Base-by-base conservation (phyloP, 2,329 filamentous ascomycete species). In the Penicillium sp. region DNA sequence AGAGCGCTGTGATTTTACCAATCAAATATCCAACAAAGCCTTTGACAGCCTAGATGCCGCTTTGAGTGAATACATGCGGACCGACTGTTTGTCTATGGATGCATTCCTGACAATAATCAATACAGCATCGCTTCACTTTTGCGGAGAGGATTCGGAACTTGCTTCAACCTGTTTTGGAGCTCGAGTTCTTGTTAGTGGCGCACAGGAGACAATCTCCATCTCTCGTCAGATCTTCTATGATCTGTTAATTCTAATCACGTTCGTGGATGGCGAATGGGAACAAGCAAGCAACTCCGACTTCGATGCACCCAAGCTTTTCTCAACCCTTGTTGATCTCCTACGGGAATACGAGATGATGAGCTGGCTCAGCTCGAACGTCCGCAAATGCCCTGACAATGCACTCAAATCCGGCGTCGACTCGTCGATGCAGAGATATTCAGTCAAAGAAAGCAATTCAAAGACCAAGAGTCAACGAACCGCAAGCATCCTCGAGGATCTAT, bases 251-350 rank as follows among this genome's bases (percentile, higher is more conserved):
- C 78, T 99, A 6, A 77, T 95, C 13, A 80, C 93, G 9, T 90
- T 96, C 67, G 86, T 97, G 78, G 87, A 93, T 66, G 85, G 84
- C 33, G 89, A 93, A 64, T 80, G 88, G 45, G 87, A 91, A 50
- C 81, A 84, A 56, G 83, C 86, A 35, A 83, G 89, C 34, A 81
- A 87, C 13, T 62, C 88, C 8, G 80, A 85, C 25, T 85, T 93
- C 50, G 82, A 86, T 41, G 73, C 75, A 1, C 65, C 68, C 13
- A 74, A 77, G 38, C 54, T 76, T 3, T 81, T 92, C 30, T 87
- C 70, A 73, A 82, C 61, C 39, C 77, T 96, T 5, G 75, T 93
- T 29, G 74, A 77, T n/a, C 79, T 86, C 48, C 77, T 99, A 14
- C 81, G 80, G 56, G 81, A 88, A 55, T 79, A 89, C 41, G 85